Conservation (phyloP, 2,329 filamentous ascomycete species). For the Fusarium armeniacum region DNA sequence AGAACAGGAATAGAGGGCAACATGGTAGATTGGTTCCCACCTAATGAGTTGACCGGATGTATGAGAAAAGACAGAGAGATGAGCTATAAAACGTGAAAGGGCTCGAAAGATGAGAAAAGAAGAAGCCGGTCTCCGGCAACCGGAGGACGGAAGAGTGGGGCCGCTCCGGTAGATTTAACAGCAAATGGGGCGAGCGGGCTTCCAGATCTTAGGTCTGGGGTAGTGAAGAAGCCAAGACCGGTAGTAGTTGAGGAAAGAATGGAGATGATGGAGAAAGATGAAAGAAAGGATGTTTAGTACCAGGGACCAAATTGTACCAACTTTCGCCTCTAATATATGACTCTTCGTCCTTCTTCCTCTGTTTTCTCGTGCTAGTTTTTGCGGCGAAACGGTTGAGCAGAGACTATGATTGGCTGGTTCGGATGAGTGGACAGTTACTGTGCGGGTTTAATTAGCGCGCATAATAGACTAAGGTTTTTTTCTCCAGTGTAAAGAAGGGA, state of each 20-base stretch:
- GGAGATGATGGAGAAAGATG: conserved; percentile 28
- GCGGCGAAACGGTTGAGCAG: conserved; percentile 44
- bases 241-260: conserved; percentile 12
- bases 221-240: conserved; percentile 21
- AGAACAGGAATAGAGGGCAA: conserved; percentile 73
- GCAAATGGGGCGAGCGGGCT: conserved; percentile 2
- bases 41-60: not conserved
- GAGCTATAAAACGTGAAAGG: conserved; percentile 6
- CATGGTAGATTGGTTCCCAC: conserved; percentile 52
- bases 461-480: conserved; percentile 20
- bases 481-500: not conserved
- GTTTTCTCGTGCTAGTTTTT: conserved; percentile 39
- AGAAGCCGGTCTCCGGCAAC: conserved; percentile 36
- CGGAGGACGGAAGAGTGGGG: conserved; percentile 44
- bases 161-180: conserved; percentile 34
- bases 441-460: conserved; percentile 34
- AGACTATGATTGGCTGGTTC: conserved; percentile 47
- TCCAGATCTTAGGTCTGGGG: conserved; percentile 11
- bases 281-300: not conserved
- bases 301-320: conserved; percentile 2
- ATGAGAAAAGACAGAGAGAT: conserved; percentile 8
- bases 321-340: conserved; percentile 33
- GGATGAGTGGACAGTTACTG: conserved; percentile 44
- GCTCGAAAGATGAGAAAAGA: conserved; percentile 17
- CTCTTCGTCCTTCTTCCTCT: conserved; percentile 33